Base-by-base conservation (phyloP, 495 filamentous ascomycete species). In the Aspergillus campestris region DNA sequence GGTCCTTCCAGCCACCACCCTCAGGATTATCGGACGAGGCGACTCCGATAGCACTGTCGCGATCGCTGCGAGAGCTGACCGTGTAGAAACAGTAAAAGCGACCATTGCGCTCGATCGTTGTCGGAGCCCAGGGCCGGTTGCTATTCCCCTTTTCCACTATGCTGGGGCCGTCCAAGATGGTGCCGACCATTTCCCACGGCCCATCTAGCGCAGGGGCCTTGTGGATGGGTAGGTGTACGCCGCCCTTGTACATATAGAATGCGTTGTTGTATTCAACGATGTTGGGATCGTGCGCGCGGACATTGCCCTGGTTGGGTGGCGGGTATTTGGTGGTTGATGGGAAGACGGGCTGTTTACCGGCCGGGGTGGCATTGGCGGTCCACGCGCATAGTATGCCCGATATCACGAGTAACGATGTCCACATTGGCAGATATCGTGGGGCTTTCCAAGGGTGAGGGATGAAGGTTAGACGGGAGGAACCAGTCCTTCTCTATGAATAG, bases 51-150 rank as follows among this genome's bases (percentile, higher is more conserved):
- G 80, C 77, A 13, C 76, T 81, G 54, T 73, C 63, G 42, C 83
- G 79, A 4, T 68, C 74, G 9, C 86, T 84, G 40, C 77, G 78
- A 24, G 67, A 62, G 52, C 73, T 79, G 35, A 89, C 73, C 0
- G 80, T 69, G 64, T 89, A 91, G 68, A 82, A 89, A 45, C 85
- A 74, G 59, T 85, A 83, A 63, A 87, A 88, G 0, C 64, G 69
- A 10, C 59, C 64, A 29, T 77, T 75, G 14, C 79, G 64, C 13
- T 75, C 53, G 27, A 69, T 50, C 7, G 84, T 75, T 37, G 84
- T 84, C 0, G 85, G 85, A 0, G 86, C 84, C 83, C 69, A 72
- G 3, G 66, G 69, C 0, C 62, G 54, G 2, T 50, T 51, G 1
- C 60, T 60, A 42, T 67, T 62, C 8, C 55, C 51, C 34, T 64